Evolutionary conservation across 2,329 filamentous ascomycete species (phyloP), one percentile per base, ranked within the genome.

Genomic region (Aureobasidium sp.): DNA sequence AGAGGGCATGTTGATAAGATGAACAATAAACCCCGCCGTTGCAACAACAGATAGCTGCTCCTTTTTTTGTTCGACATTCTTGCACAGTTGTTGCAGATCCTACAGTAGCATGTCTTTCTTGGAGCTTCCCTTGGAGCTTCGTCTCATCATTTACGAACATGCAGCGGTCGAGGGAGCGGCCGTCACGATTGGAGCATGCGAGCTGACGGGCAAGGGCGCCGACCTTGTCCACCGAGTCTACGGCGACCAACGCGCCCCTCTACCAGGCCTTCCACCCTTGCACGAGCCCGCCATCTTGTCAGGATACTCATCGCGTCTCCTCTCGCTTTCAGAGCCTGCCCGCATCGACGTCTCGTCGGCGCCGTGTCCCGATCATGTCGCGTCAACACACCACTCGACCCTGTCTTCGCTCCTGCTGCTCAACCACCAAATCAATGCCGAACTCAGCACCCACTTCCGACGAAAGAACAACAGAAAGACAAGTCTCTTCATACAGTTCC

Each of bases 91-190:
- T 25, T 7, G 3, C 19, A 21, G 10, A 47, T 47, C 4, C 8
- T 47, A 31, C 27, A 31, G 15, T 33, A 57, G 42, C 54, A 59
- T 59, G 55, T 50, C 55, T 60, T 53, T 73, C 57, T 60, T 72
- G 43, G 63, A 65, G 11, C 65, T 77, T 15, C 74, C 75, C 4
- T 67, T 70, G 21, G 75, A 77, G 66, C 64, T 77, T 25, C 70
- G 75, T 46, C 74, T 75, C 38, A 67, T 71, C 17, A 75, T 77
- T 53, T 77, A 77, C 67, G 69, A 71, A 35, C 71, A 71, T 60
- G 70, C 73, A 19, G 68, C 76, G 25, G 66, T 69, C 60, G 71
- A 74, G 58, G 63, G 66, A 33, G 67, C 70, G 29, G 63, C 65
- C 17, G 69, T 76, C 33, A 76, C 74, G 17, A 70, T 77, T n/a